phyloP scores from a whole-genome alignment of 257 asterid species.

The Penstemon barbatus region DNA sequence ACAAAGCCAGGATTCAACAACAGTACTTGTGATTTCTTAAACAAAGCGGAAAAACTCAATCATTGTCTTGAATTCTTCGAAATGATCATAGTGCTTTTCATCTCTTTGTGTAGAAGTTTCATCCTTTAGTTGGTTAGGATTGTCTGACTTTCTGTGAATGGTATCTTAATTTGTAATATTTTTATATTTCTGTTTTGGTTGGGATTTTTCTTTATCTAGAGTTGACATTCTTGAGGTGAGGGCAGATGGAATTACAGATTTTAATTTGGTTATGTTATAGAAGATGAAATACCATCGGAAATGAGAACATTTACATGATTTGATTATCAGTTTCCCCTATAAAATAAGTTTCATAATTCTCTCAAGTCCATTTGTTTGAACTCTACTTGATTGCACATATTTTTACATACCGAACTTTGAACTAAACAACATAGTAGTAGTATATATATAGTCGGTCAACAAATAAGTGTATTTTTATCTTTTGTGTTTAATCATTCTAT shows the following conservation, averaged over 20 bases:
- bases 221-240: not conserved
- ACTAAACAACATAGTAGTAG: too few relatives aligned
- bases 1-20: slow-evolving; percentile 82
- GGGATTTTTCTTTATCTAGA: not conserved
- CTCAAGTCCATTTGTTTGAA: too few relatives aligned
- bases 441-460: too few relatives aligned
- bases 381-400: too few relatives aligned
- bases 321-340: too few relatives aligned
- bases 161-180: not conserved
- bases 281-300: not conserved
- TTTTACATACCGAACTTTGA: too few relatives aligned
- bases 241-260: not conserved
- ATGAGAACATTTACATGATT: too few relatives aligned
- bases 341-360: too few relatives aligned
- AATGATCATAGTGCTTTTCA: slow-evolving; percentile 12
- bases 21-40: slow-evolving; percentile 65
- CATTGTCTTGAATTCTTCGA: slow-evolving; percentile 18
- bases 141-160: slow-evolving; percentile 22
- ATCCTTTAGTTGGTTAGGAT: slow-evolving; percentile 14
- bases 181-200: not conserved
- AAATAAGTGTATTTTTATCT: too few relatives aligned
- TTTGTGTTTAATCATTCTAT: too few relatives aligned
- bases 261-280: not conserved
- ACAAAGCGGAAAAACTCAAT: slow-evolving; percentile 6
- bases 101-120: slow-evolving; percentile 22